Base-by-base conservation (phyloP, 2,329 filamentous ascomycete genomes). In the Simplicillium aogashimaense region DNA sequence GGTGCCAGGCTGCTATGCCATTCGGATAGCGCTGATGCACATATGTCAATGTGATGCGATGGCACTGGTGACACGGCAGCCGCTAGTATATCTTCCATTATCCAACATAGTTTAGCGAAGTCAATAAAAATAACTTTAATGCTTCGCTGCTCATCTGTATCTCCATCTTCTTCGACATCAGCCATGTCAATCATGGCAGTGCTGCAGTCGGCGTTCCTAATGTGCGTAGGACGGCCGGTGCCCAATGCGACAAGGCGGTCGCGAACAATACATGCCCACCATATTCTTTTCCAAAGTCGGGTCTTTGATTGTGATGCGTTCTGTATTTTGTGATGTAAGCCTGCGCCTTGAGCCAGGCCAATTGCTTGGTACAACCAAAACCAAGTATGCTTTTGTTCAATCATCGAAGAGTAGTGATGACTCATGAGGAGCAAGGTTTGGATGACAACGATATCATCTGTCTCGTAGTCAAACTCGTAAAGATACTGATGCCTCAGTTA, bases 381-480 rank as follows among this genome's bases (percentile, higher is more conserved):
- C 47, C 47, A 50, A n/a, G 47, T 50, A 34, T 50, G 47, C 41
- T 48, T 50, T 28, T 50, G 46, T 14, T 47, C 46, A 5, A 42
- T 40, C 44, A 50, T 48, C 10, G 47, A 50, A 6, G 46, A 41
- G 36, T 47, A 50, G 30, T 48, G 47, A 29, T 50, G 47, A 25
- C 47, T 50, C 38, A 50, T 47, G 2, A 50, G 37, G 3, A 50
- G 39, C 3, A 50, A 44, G 1, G 46, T 38, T 16, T 50, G 47
- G 11, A 50, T 48, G 12, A 33, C 43, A 5, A 37, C 36, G 15
- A 48, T 45, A 37, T 45, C 40, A 30, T 50, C 46, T 8, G 35
- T 25, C 35, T 50, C 47, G 29, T 44, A 50, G 18, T 48, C 44
- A 38, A 50, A 43, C 11, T 48, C 37, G 25, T 50, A 47, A 2